phyloP scores from a whole-genome alignment of 192 early-diverging fungal species.

The Cladochytrium replicatum region DNA sequence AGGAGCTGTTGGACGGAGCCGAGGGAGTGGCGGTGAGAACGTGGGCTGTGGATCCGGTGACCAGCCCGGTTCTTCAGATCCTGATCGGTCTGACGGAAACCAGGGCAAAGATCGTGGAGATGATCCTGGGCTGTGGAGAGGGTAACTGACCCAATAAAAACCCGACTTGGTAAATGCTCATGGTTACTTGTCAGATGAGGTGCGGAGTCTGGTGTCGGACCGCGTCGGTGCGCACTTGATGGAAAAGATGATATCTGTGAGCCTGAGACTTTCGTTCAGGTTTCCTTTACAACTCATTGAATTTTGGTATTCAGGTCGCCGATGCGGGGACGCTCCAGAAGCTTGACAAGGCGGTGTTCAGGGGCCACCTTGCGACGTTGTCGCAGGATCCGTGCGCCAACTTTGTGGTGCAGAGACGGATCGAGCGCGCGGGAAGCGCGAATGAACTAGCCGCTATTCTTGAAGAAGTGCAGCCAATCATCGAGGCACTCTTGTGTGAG shows the following conservation, averaged over 20 bases:
- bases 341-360: conserved; percentile 58
- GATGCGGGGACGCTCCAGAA: conserved; percentile 45
- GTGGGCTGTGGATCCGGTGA: conserved; percentile 55
- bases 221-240: conserved; percentile 71
- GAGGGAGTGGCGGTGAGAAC: conserved; percentile 39
- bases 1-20: conserved; percentile 26
- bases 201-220: conserved; percentile 48
- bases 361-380: conserved; percentile 46
- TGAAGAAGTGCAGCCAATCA: conserved; percentile 42
- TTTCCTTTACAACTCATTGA: not conserved
- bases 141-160: conserved; percentile 7
- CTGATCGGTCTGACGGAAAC: conserved; percentile 21
- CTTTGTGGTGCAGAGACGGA: conserved; percentile 74
- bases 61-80: conserved; percentile 69
- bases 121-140: conserved; percentile 12
- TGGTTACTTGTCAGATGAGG: no score
- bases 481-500: conserved; percentile 54
- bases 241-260: conserved; percentile 47
- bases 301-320: conserved; percentile 28
- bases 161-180: conserved; percentile 3
- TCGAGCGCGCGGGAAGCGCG: conserved; percentile 47
- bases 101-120: conserved; percentile 9
- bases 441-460: conserved; percentile 57
- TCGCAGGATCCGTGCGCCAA: conserved; percentile 63
- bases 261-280: not conserved